phyloP scores from a whole-genome alignment of 2,329 filamentous ascomycete species.

The Metarhizium robertsii region DNA sequence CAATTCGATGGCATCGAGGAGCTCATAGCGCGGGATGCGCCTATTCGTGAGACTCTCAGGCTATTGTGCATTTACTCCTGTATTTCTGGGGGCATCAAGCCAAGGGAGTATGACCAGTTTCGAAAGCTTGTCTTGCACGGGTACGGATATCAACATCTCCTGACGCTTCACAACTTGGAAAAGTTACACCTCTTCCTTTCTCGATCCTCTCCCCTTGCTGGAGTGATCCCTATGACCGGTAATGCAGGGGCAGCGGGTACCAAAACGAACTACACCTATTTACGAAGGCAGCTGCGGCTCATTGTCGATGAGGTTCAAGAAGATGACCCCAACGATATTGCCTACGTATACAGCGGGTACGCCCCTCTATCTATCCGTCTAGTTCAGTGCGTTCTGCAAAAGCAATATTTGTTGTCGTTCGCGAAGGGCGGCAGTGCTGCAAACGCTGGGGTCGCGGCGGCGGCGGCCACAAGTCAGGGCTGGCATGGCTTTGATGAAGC shows the following conservation, averaged over 20 bases:
- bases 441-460: constrained; percentile 15
- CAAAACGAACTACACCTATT: constrained; percentile 82
- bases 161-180: constrained; percentile 81
- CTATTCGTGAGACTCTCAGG: constrained; percentile 72
- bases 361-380: constrained; percentile 85
- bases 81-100: constrained; percentile 78
- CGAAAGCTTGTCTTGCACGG: constrained; percentile 81
- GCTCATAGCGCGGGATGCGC: constrained; percentile 79
- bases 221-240: constrained; percentile 65
- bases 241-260: constrained; percentile 44
- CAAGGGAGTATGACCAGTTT: constrained; percentile 82
- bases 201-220: constrained; percentile 65
- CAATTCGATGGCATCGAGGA: constrained; percentile 91
- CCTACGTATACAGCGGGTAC: constrained; percentile 98
- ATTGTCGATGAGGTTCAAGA: constrained; percentile 97
- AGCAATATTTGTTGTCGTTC: constrained; percentile 67
- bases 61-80: constrained; percentile 87
- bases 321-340: constrained; percentile 84
- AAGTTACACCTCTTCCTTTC: constrained; percentile 81
- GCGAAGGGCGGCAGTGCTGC: constrained; percentile 49
- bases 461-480: constrained; percentile 59
- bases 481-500: constrained; percentile 93
- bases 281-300: constrained; percentile 77
- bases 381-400: constrained; percentile 88
- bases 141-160: constrained; percentile 89